A percentile compares a stretch with the other conserved stretches of the same genome.
Conservation (phyloP, 148 eudicot species). For the Cornus kousa region DNA sequence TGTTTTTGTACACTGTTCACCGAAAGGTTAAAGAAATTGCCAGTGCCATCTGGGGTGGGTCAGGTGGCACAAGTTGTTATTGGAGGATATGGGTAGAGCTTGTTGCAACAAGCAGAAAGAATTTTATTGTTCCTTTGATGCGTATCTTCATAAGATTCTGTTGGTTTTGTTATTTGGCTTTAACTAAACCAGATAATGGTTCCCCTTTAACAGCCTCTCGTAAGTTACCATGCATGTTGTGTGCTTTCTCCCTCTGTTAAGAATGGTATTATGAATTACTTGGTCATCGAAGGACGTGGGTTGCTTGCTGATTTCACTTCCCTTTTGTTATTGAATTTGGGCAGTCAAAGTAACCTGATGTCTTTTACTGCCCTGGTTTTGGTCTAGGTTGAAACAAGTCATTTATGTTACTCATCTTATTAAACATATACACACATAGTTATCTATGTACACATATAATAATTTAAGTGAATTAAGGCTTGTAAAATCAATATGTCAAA, state of each 20-base stretch:
- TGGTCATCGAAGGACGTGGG: background rate
- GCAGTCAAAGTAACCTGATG: background rate
- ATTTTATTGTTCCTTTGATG: background rate
- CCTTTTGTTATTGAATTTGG: background rate
- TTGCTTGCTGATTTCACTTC: background rate
- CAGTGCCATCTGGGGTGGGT: background rate
- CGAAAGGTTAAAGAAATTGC: constrained; percentile 9
- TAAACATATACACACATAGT: background rate
- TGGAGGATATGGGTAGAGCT: background rate
- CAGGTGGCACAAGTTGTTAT: background rate
- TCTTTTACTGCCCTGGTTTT: background rate
- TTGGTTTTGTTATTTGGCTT: background rate
- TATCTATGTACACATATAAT: background rate
- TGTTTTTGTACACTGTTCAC: background rate
- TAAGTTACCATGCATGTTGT: background rate
- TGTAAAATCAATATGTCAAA: background rate
- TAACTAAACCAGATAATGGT: background rate
- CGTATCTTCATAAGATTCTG: background rate
- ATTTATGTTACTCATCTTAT: background rate
- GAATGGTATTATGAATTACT: background rate
- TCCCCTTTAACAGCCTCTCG: background rate
- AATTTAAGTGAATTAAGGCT: background rate
- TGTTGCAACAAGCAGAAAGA: background rate
- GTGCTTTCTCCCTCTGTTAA: background rate
- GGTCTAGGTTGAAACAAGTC: background rate